Evolutionary conservation across 2,329 filamentous ascomycete genomes (phyloP).

Genomic region (Aquanectria penicillioides): DNA sequence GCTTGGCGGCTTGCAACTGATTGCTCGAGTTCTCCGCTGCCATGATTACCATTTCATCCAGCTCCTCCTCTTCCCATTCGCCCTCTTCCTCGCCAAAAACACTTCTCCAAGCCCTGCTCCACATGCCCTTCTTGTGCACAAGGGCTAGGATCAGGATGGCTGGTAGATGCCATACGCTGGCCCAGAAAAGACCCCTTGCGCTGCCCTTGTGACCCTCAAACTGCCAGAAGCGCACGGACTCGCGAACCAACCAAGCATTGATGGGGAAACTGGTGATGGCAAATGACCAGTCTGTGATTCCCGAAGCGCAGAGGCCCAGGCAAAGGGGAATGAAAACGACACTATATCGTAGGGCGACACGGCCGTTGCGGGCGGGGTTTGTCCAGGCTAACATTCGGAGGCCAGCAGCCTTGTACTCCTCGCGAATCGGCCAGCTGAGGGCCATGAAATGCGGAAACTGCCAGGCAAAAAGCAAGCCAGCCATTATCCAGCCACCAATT

Average conservation of each 20-base stretch:
- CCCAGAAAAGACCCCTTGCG: slow-evolving; percentile 92
- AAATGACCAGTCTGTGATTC: slow-evolving; percentile 88
- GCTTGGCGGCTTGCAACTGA: slow-evolving; percentile 24
- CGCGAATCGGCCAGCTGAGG: slow-evolving; percentile 85
- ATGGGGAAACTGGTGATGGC: slow-evolving; percentile 81
- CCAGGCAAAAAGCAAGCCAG: slow-evolving; percentile 88
- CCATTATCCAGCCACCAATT: slow-evolving; percentile 88
- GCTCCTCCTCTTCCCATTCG: slow-evolving; percentile 67
- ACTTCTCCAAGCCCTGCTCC: slow-evolving; percentile 81
- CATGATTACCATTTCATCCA: slow-evolving; percentile 53
- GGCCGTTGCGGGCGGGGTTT: slow-evolving; percentile 84
- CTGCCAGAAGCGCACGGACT: slow-evolving; percentile 85
- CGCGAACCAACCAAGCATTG: slow-evolving; percentile 85
- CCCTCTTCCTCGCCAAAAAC: slow-evolving; percentile 70
- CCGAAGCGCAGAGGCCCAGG: slow-evolving; percentile 78
- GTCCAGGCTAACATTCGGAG: slow-evolving; percentile 84
- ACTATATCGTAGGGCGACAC: slow-evolving; percentile 89
- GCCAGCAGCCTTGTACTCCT: slow-evolving; percentile 83
- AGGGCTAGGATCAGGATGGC: slow-evolving; percentile 90
- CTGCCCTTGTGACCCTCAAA: slow-evolving; percentile 81
- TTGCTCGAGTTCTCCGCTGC: slow-evolving; percentile 40
- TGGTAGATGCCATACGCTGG: slow-evolving; percentile 95
- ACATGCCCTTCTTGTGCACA: slow-evolving; percentile 92
- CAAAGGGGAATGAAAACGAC: slow-evolving; percentile 89
- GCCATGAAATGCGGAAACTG: slow-evolving; percentile 99